phyloP scores from a whole-genome alignment of 2,329 filamentous ascomycete species.

The Tolypocladium guangdongense region DNA sequence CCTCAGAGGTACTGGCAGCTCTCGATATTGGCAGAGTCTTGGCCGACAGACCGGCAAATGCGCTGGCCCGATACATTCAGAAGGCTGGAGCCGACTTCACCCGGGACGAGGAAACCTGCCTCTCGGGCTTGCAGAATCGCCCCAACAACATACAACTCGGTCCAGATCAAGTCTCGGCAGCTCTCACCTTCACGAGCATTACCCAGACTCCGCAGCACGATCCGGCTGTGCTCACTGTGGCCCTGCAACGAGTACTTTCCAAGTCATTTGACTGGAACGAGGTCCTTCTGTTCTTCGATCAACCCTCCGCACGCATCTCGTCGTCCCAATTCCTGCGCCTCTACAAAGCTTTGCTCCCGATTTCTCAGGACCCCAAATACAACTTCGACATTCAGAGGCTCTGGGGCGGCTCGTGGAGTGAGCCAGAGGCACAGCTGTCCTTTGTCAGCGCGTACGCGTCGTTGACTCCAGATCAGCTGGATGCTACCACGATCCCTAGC shows the following conservation, averaged over 20 bases:
- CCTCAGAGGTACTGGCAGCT: slow-evolving; percentile 58
- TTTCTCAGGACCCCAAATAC: slow-evolving; percentile 44
- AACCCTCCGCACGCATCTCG: slow-evolving; percentile 63
- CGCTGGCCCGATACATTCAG: slow-evolving; percentile 58
- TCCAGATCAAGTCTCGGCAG: slow-evolving; percentile 73
- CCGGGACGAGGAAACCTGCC: slow-evolving; percentile 57
- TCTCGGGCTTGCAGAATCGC: slow-evolving; percentile 40
- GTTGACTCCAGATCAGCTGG: slow-evolving; percentile 62
- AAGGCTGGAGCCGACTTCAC: slow-evolving; percentile 66
- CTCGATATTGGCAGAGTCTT: slow-evolving; percentile 59
- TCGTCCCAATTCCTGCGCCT: slow-evolving; percentile 71
- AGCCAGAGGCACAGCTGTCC: slow-evolving; percentile 82
- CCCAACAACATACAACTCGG: slow-evolving; percentile 50
- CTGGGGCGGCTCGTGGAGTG: slow-evolving; percentile 85
- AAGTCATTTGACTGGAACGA: slow-evolving; percentile 58
- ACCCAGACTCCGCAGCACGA: slow-evolving; percentile 45
- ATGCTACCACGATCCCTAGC: slow-evolving; percentile 74
- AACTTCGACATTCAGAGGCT: slow-evolving; percentile 73
- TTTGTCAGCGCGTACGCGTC: slow-evolving; percentile 83
- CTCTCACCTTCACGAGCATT: slow-evolving; percentile 56
- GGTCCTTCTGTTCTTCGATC: slow-evolving; percentile 71
- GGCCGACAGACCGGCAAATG: slow-evolving; percentile 43
- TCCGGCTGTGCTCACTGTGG: slow-evolving; percentile 46
- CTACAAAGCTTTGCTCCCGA: slow-evolving; percentile 65
- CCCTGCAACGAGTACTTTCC: slow-evolving; percentile 50